A percentile compares a stretch with the other conserved stretches of the same genome.
These are phyloP conservation scores for Lunasporangiospora selenospora DNA, from an alignment of 192 early-diverging fungal genomes.

Conservation along the genomic window DNA sequence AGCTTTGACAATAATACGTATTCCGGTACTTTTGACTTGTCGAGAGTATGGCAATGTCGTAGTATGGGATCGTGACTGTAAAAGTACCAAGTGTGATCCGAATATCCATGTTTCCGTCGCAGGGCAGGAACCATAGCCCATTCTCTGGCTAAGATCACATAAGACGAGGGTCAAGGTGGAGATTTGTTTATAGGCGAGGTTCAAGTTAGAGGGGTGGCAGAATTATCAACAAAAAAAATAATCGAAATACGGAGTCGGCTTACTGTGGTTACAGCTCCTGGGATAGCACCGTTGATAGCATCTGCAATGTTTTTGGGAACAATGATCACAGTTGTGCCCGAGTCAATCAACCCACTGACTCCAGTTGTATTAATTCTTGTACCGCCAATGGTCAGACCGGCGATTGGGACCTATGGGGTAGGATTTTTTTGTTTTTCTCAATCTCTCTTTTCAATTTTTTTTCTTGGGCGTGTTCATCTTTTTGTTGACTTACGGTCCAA, in stretches of 20 bases:
- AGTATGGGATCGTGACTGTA: neutral
- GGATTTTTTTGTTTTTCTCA: too few species aligned
- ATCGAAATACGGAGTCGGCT: neutral
- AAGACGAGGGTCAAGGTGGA: too few species aligned
- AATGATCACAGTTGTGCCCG: constrained; percentile 56
- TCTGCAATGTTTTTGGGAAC: constrained; percentile 26
- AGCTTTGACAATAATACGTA: neutral
- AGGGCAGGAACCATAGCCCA: constrained; percentile 1
- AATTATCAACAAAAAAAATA: too few species aligned
- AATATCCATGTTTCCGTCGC: neutral
- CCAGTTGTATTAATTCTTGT: neutral
- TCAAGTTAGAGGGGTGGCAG: neutral
- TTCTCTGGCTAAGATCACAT: too few species aligned
- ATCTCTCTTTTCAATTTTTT: too few species aligned
- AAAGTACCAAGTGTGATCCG: neutral
- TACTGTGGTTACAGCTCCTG: constrained; percentile 11
- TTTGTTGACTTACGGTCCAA: constrained; percentile 5
- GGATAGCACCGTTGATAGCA: constrained; percentile 36
- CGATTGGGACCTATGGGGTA: constrained; percentile 50
- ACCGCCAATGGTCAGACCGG: constrained; percentile 6
- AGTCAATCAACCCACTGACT: constrained; percentile 43
- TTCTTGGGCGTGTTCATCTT: too few species aligned
- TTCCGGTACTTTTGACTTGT: neutral
- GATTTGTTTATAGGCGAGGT: neutral
- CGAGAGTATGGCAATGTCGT: neutral